Evolutionary conservation across 768 basidiomycete species (phyloP).

Genomic region (Rhodosporidiobolus sp.): DNA sequence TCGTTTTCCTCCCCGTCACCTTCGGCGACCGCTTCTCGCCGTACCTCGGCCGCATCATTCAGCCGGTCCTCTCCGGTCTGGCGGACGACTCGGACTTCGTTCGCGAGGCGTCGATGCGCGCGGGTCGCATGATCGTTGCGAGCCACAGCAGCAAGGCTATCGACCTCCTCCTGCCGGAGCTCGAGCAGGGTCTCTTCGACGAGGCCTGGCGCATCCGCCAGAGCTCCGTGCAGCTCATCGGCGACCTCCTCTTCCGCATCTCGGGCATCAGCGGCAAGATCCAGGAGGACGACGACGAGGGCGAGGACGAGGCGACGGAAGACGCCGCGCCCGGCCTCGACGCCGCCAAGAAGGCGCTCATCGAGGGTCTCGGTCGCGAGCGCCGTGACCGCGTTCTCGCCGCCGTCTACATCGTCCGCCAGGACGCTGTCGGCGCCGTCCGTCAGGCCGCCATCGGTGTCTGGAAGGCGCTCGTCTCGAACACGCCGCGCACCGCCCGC

Average conservation of each 20-base stretch:
- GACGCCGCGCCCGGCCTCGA: conserved; percentile 60
- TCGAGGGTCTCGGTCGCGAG: conserved; percentile 81
- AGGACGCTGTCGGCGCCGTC: conserved; percentile 84
- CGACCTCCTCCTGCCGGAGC: conserved; percentile 86
- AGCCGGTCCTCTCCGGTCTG: conserved; percentile 84
- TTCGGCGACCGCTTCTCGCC: conserved; percentile 96
- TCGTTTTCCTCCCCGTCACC: conserved; percentile 91
- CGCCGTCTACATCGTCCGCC: conserved; percentile 84
- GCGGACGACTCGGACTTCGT: conserved; percentile 93
- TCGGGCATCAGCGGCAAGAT: conserved; percentile 90
- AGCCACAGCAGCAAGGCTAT: conserved; percentile 91
- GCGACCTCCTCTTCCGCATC: conserved; percentile 92
- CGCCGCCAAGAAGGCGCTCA: conserved; percentile 75
- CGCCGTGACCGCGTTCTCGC: conserved; percentile 86
- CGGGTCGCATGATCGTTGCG: conserved; percentile 95
- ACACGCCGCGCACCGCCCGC: conserved; percentile 84
- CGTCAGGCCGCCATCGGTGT: conserved; percentile 89
- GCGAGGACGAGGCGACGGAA: conserved; percentile 52
- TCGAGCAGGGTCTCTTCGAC: conserved; percentile 94
- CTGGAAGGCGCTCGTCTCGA: conserved; percentile 96
- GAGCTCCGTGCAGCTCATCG: conserved; percentile 82
- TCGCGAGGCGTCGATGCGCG: conserved; percentile 93
- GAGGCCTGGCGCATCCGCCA: conserved; percentile 83
- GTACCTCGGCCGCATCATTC: conserved; percentile 87
- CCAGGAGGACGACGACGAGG: conserved; percentile 61